Base-by-base conservation (phyloP, 192 early-diverging fungal genomes). In the Spinellus fusiger region DNA sequence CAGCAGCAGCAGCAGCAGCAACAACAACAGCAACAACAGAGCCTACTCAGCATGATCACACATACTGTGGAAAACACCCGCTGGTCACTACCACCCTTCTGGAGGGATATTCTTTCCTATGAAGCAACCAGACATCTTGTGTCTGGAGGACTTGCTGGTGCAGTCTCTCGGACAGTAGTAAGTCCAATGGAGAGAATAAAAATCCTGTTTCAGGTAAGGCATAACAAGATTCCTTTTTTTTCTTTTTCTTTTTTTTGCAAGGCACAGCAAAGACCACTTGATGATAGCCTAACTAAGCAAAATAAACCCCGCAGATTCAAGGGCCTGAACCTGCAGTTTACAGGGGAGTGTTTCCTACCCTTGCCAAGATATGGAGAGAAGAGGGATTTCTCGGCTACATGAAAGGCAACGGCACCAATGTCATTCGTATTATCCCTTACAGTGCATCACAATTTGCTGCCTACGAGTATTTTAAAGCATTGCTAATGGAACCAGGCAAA, bases 151-250 rank as follows among this genome's bases (percentile, higher is more conserved):
- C 74, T 84, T 20, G 88, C 89, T 9, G 89, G 89, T 34, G 89
- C 86, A 0, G 84, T 88, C 29, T 88, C 86, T 62, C 79, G 89
- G 38, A 91, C 89, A 0, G 86, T 84, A 5, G 89, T 91, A 49
- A 89, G 85, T 64, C 89, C 89, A 37, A 69, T 91, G 32, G 89
- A 91, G 68, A 80, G 89, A 53, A 91, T 89, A 83, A 91, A 91
- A 74, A 91, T 91, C 62, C 73, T 91, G 52, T 91, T 91, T 71
- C 89, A 91, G 82, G 85, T 84, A 73, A 62, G 73, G 27, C 35
- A 38, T 20, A 32, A 28, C 10, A 25, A 58, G 3, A 38, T 44
- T 15, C 33, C 33, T 27, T 50, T 46, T 20, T 10, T 50, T 8
- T 25, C 26, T 13, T 25, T 25, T 50, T 27, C 18, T 50, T 26